Conservation (phyloP, 2,329 filamentous ascomycete species). For the Coleophoma crateriformis region DNA sequence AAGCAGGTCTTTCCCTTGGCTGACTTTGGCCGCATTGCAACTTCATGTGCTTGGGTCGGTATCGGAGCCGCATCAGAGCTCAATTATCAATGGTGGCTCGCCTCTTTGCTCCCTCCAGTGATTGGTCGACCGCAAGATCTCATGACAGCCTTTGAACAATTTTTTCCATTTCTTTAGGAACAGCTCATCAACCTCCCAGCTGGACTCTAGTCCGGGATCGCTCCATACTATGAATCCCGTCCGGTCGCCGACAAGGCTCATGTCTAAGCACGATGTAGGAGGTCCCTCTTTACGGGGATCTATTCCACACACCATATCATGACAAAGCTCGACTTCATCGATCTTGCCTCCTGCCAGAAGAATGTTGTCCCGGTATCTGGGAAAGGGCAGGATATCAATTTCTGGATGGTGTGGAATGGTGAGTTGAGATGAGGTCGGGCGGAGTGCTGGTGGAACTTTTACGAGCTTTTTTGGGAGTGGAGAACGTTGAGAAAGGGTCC, state of each 20-base stretch:
- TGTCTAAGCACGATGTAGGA: background rate
- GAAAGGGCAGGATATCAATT: constrained; percentile 30
- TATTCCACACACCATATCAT: constrained; percentile 29
- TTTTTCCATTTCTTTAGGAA: constrained; percentile 42
- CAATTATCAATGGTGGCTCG: constrained; percentile 8
- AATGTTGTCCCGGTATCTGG: constrained; percentile 33
- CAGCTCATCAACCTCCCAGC: constrained; percentile 40
- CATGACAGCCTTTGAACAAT: constrained; percentile 30
- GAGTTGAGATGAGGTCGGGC: constrained; percentile 32
- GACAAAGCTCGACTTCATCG: constrained; percentile 30
- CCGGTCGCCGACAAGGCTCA: constrained; percentile 5
- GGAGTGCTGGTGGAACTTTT: constrained; percentile 17
- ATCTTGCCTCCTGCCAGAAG: constrained; percentile 25
- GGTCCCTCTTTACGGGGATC: constrained; percentile 1
- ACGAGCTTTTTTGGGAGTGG: background rate
- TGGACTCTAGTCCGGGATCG: constrained; percentile 34
- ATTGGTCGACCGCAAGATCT: constrained; percentile 32
- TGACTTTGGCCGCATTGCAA: no score
- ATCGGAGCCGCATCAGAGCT: background rate
- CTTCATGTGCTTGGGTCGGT: no score
- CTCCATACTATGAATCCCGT: constrained; percentile 42
- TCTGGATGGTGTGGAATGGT: constrained; percentile 34
- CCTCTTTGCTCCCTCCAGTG: constrained; percentile 25
- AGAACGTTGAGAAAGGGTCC: constrained; percentile 1
- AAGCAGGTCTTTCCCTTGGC: no score